phyloP scores from a whole-genome alignment of 139 green algal species.

The Chlorella sp. region DNA sequence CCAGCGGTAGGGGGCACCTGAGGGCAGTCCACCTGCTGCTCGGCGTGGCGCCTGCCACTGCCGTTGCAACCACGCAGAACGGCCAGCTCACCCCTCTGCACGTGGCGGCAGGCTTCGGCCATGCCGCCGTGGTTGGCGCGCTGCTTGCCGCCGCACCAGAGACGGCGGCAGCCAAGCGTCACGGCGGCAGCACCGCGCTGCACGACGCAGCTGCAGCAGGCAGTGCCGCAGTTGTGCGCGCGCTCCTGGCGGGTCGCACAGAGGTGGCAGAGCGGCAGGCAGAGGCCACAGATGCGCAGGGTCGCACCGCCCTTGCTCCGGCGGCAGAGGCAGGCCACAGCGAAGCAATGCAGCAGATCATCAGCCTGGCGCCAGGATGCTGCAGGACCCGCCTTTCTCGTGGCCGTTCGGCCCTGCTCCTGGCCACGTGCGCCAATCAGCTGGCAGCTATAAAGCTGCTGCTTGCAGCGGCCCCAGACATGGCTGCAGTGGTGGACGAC shows the following conservation, averaged over 20 bases:
- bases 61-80: neutral
- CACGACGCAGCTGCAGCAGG: neutral
- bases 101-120: neutral
- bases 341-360: neutral
- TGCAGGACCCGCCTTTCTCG: neutral
- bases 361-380: neutral
- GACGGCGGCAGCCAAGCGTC: neutral
- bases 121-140: neutral
- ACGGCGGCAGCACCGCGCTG: neutral
- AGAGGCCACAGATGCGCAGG: neutral
- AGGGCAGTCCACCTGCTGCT: neutral
- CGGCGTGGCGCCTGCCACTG: neutral
- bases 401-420: neutral
- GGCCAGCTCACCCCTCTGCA: neutral
- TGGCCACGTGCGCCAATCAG: neutral
- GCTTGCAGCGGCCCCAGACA: neutral
- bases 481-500: too few species aligned
- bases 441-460: neutral
- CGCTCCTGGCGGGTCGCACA: too few species aligned
- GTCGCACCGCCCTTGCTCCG: neutral
- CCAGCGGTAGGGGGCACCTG: neutral
- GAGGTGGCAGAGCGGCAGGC: too few species aligned
- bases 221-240: neutral
- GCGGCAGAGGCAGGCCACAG: neutral
- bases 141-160: neutral